phyloP scores from a whole-genome alignment of 2,329 filamentous ascomycete genomes.

The Ploettnerulaceae sp. region DNA sequence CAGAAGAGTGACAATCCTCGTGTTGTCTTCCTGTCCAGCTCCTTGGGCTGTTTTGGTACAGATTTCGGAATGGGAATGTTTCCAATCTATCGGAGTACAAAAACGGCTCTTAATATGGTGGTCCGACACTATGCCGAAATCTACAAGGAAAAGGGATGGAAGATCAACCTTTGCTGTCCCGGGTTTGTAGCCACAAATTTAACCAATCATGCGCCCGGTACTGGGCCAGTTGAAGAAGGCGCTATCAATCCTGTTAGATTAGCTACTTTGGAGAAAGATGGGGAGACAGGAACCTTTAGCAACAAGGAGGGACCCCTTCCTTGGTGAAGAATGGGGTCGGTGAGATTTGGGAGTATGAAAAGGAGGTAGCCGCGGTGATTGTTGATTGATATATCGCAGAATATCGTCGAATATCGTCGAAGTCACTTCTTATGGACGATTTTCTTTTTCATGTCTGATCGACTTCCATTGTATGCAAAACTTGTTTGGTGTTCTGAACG shows the following conservation, averaged over 20 bases:
- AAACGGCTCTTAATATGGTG: conserved; percentile 25
- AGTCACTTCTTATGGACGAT: no score
- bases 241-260: conserved; percentile 18
- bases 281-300: conserved; percentile 26
- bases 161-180: conserved; percentile 17
- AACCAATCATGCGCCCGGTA: conserved; percentile 7
- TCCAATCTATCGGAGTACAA: conserved; percentile 17
- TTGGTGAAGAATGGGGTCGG: conserved; percentile 13
- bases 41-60: conserved; percentile 17
- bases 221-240: conserved; percentile 9
- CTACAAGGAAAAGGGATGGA: conserved; percentile 18
- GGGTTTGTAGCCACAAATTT: conserved; percentile 20
- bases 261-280: conserved; percentile 18
- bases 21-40: conserved; percentile 23
- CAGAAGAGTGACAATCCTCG: conserved; percentile 13
- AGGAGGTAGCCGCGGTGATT: no score
- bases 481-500: background rate
- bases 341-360: no score
- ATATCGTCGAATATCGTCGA: no score
- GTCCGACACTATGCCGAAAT: conserved; percentile 15
- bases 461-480: no score
- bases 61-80: conserved; percentile 12
- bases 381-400: no score
- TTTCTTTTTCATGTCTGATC: no score
- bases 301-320: conserved; percentile 14